phyloP scores from a whole-genome alignment of 495 filamentous ascomycete genomes.

The Penicillium daleae region DNA sequence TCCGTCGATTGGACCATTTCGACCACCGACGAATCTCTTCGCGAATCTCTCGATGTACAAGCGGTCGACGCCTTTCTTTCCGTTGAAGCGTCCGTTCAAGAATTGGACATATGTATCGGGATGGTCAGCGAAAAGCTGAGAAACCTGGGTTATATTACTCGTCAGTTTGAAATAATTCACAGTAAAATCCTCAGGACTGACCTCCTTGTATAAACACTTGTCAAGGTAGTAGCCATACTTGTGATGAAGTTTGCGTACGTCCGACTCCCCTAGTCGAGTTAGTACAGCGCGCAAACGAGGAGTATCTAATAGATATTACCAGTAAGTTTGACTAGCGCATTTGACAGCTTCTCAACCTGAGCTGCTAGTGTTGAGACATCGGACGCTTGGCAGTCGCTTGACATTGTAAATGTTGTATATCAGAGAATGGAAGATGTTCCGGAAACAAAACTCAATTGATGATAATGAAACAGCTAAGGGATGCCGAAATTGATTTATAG shows the following conservation, averaged over 20 bases:
- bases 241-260: not conserved
- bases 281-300: not conserved
- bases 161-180: not conserved
- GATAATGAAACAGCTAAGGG: not conserved
- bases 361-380: not conserved
- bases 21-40: conserved; percentile 10
- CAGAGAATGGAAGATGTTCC: too few species aligned
- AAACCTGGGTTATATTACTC: not conserved
- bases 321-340: not conserved
- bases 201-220: not conserved
- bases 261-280: not conserved
- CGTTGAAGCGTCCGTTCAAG: not conserved
- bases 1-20: conserved; percentile 12
- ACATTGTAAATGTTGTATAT: conserved; percentile 1
- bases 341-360: not conserved
- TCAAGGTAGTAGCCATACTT: not conserved
- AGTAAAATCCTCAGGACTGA: not conserved
- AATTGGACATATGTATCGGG: not conserved
- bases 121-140: not conserved
- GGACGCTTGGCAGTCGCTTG: not conserved
- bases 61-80: not conserved
- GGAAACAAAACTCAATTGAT: too few species aligned
- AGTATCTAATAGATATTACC: not conserved
- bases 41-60: conserved; percentile 13
- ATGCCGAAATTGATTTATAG: not conserved